Conservation (phyloP, 768 basidiomycete species). For the Suillus discolor region DNA sequence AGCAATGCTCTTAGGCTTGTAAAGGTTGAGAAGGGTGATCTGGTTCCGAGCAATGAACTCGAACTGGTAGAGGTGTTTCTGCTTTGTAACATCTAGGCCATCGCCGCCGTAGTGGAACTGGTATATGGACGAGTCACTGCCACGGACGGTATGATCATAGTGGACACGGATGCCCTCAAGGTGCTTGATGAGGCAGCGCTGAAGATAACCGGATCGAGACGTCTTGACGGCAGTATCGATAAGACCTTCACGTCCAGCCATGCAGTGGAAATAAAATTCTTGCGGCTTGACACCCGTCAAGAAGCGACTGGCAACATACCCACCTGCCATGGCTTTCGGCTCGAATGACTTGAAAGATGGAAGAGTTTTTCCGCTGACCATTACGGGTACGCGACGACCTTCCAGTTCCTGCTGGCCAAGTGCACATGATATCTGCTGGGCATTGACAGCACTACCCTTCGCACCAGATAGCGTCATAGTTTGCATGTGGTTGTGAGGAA, state of each 20-base stretch:
- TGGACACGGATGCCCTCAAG: conserved; percentile 95
- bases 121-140: conserved; percentile 89
- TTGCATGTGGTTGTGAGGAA: conserved; percentile 99
- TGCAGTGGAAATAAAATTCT: conserved; percentile 99
- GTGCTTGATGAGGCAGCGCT: conserved; percentile 98
- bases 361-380: conserved; percentile 98
- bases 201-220: conserved; percentile 95
- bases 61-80: conserved; percentile 93
- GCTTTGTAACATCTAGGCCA: conserved; percentile 93
- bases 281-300: conserved; percentile 97
- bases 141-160: conserved; percentile 97
- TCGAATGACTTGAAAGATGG: conserved; percentile 98
- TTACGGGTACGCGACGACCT: conserved; percentile 97
- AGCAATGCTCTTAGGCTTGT: conserved; percentile 60
- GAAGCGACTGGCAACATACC: conserved; percentile 97
- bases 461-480: conserved; percentile 98
- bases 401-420: conserved; percentile 98
- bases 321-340: conserved; percentile 97
- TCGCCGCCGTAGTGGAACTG: conserved; percentile 99
- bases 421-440: conserved; percentile 95
- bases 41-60: conserved; percentile 91
- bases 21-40: conserved; percentile 71
- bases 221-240: conserved; percentile 99
- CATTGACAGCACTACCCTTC: conserved; percentile 97
- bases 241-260: conserved; percentile 98